These are phyloP conservation scores for Thraustochytrium sp. DNA, from an alignment of 352 stramenopile genomes.

Conservation along the genomic window DNA sequence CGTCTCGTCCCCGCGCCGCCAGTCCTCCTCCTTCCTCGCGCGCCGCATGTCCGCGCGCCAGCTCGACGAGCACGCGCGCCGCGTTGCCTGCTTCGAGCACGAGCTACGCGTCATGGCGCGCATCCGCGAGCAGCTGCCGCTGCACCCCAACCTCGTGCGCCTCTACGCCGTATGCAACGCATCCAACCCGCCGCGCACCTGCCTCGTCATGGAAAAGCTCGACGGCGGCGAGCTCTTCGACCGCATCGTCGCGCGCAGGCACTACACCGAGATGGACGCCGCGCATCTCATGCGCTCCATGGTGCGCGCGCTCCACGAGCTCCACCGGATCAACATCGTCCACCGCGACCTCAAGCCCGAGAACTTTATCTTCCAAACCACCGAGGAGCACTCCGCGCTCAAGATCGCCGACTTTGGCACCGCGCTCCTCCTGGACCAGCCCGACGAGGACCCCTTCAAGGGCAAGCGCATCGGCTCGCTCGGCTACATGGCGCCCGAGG, in stretches of 20 bases:
- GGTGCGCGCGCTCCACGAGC: neutral
- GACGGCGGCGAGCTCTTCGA: conserved; percentile 90
- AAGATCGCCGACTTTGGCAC: conserved; percentile 45
- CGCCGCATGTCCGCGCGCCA: no score
- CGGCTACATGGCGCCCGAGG: conserved; percentile 62
- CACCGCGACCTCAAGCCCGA: conserved; percentile 43
- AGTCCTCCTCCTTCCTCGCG: no score
- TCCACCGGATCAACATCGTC: conserved; percentile 13
- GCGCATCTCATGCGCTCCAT: conserved; percentile 29
- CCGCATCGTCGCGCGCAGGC: conserved; percentile 71
- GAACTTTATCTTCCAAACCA: conserved; percentile 38
- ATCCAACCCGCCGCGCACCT: conserved; percentile 2
- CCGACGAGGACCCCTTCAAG: conserved; percentile 30
- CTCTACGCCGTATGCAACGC: conserved; percentile 29
- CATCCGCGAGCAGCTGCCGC: neutral
- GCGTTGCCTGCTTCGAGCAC: neutral
- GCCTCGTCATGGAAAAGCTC: conserved; percentile 38
- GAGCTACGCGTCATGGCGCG: conserved; percentile 35
- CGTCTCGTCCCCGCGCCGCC: no score
- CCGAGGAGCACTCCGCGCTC: neutral
- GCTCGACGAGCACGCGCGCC: neutral
- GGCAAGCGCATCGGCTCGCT: conserved; percentile 10
- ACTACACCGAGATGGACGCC: conserved; percentile 38
- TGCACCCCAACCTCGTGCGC: conserved; percentile 26
- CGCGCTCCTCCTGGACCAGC: conserved; percentile 9